These are phyloP conservation scores for Fomitopsis palustris DNA, from an alignment of 1,284 basidiomycete species.

Conservation along the genomic window DNA sequence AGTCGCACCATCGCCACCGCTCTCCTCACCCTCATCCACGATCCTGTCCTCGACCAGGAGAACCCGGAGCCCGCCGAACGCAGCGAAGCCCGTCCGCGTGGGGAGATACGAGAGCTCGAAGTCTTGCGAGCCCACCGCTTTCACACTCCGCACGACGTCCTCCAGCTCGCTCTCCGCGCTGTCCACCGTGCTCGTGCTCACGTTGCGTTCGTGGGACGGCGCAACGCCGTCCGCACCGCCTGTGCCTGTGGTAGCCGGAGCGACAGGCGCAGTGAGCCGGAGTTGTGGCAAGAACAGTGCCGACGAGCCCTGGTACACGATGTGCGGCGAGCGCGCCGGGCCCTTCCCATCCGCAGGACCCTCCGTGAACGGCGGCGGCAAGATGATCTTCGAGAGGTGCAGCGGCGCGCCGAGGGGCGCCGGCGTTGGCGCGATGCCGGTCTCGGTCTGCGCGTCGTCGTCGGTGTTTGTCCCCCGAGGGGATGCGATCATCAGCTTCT, in stretches of 20 bases:
- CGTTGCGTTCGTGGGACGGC: constrained; percentile 17
- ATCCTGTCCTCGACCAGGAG: constrained; percentile 54
- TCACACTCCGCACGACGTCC: constrained; percentile 24
- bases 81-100: constrained; percentile 49
- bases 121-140: constrained; percentile 35
- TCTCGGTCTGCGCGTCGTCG: constrained; percentile 24
- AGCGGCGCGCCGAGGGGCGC: constrained; percentile 9
- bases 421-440: constrained; percentile 21
- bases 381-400: constrained; percentile 15
- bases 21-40: constrained; percentile 42
- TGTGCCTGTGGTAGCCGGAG: not conserved
- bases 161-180: constrained; percentile 30
- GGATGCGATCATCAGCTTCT: constrained; percentile 45
- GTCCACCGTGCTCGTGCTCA: constrained; percentile 17
- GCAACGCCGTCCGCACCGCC: not conserved
- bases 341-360: constrained; percentile 16
- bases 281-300: constrained; percentile 39
- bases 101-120: constrained; percentile 63
- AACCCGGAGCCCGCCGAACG: constrained; percentile 61
- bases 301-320: constrained; percentile 54
- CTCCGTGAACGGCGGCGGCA: constrained; percentile 46
- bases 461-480: constrained; percentile 21
- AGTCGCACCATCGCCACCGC: constrained; percentile 19
- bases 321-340: constrained; percentile 17
- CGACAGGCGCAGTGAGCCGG: constrained; percentile 14